Base-by-base conservation (phyloP, 352 stramenopile genomes). In the Phytophthora crassamura region DNA sequence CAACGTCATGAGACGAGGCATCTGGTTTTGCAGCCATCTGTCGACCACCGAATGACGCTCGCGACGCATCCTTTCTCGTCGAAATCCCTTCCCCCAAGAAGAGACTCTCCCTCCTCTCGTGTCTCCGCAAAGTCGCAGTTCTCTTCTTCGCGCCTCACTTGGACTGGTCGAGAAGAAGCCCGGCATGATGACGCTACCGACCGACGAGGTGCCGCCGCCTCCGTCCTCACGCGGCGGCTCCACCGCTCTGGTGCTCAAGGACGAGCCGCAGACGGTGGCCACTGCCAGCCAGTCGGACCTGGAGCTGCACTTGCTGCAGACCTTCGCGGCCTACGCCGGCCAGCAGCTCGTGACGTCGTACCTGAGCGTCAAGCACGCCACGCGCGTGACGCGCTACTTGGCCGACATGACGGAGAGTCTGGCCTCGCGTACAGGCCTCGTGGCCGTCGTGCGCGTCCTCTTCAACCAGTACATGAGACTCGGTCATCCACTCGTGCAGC, bases 391-490 rank as follows among this genome's bases (percentile, higher is more conserved):
- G n/a, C 62, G 59, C 34, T 80, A 78, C 36, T 11, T 88, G 28
- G 77, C 73, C 5, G 62, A 76, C 33, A 72, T 78, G 56, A 89
- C 80, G 39, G 83, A 91, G 64, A 72, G 34, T 15, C 41, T 90
- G 25, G 65, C 77, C 12, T 70, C 72, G 15, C 78, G 68, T n/a
- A 73, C 67, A 1, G 80, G 83, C 0, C 53, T 90, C 11, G 62
- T 61, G 1, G 43, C 67, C 10, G 38, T 89, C 3, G 78, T 89
- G 49, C 46, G 46, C 14, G 50, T 89, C 22, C 60, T 89, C 9
- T 88, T 88, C 47, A 43, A 49, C 6, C 82, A 91, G 71, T 91
- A 88, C 67, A 67, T 83, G 72, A 65, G 69, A 38, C 58, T 89
- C 2, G 82, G 80, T 14, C 66, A 80, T 11, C 80, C 83, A 28